Evolutionary conservation across 306 rosid genomes (phyloP).

Genomic region (Calophaca sinica): DNA sequence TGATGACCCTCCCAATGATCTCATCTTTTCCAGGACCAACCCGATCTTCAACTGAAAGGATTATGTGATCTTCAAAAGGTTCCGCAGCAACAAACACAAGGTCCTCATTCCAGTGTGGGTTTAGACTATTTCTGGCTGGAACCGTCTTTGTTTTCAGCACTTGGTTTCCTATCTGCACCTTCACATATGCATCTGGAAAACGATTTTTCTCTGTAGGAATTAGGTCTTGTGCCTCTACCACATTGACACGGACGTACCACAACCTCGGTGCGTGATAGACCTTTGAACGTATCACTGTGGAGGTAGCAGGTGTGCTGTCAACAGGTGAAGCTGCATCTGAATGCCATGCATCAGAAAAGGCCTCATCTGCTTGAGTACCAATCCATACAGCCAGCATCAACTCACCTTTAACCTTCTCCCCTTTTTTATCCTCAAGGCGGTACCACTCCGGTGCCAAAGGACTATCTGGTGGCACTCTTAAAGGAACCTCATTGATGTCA

Average conservation of each 20-base stretch:
- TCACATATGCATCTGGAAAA: constrained; percentile 57
- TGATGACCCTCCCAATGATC: constrained; percentile 57
- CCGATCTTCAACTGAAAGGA: constrained; percentile 55
- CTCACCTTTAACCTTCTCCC: constrained; percentile 83
- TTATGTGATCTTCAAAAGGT: constrained; percentile 59
- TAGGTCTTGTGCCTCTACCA: constrained; percentile 63
- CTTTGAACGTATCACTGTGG: constrained; percentile 61
- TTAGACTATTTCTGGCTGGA: constrained; percentile 51
- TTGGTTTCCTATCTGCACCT: constrained; percentile 58
- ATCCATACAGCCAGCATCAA: constrained; percentile 95
- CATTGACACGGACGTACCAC: constrained; percentile 78
- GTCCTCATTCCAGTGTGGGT: constrained; percentile 59
- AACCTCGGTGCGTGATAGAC: constrained; percentile 76
- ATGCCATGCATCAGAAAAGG: constrained; percentile 92
- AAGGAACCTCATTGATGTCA: constrained; percentile 82
- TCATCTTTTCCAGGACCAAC: constrained; percentile 60
- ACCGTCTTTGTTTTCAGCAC: constrained; percentile 59
- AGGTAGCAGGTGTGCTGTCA: constrained; percentile 56
- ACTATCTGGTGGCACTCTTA: constrained; percentile 88
- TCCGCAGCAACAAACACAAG: constrained; percentile 62
- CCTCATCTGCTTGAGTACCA: constrained; percentile 94
- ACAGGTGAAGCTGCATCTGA: constrained; percentile 74
- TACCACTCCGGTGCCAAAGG: constrained; percentile 95
- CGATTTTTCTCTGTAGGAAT: constrained; percentile 56
- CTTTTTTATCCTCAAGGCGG: constrained; percentile 73